Evolutionary conservation across 2,329 filamentous ascomycete species (phyloP), one percentile per base, ranked within the genome.

Genomic region (Venturiaceae sp.): DNA sequence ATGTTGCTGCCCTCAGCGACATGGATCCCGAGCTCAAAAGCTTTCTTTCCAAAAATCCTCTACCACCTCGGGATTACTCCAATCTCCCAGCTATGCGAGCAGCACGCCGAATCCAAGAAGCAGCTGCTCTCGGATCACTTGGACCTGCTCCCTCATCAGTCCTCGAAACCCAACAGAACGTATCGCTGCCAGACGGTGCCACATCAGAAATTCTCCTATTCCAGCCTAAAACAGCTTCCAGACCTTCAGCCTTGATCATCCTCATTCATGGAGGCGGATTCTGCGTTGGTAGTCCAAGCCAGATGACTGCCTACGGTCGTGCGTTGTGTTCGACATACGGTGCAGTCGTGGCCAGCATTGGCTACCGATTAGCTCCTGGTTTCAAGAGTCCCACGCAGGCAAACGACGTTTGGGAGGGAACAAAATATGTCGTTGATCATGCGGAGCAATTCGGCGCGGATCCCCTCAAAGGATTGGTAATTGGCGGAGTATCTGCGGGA

Each of bases 401-500:
- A 2, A 68, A 80, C 57, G 79, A 83, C 63, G 72, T 71, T 57
- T 77, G 72, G 60, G 77, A 80, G 60, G 71, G 72, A 1, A 66
- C 75, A 0, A 66, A 70, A 61, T 78, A 75, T 75, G 70, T 72
- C 9, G 56, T 46, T 23, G 58, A 30, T 14, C 47, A 65, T 64
- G 26, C 63, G 59, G 28, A 57, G 0, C 50, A 37, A 0, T 66
- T 80, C 6, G 50, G 63, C 68, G 74, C 73, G 1, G 69, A 78
- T 46, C 71, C 78, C 1, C 60, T 64, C 4, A 71, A 69, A 55
- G 77, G 77, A 6, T 77, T 80, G 61, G 69, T 80, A 14, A 64
- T 81, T 0, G 76, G 78, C 7, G 79, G 79, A 16, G 75, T 73
- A 4, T 79, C 76, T 1, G 78, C 78, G 0, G 79, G 78, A 3